Base-by-base conservation (phyloP, 2,329 filamentous ascomycete genomes). In the Calonectria hawksworthii region DNA sequence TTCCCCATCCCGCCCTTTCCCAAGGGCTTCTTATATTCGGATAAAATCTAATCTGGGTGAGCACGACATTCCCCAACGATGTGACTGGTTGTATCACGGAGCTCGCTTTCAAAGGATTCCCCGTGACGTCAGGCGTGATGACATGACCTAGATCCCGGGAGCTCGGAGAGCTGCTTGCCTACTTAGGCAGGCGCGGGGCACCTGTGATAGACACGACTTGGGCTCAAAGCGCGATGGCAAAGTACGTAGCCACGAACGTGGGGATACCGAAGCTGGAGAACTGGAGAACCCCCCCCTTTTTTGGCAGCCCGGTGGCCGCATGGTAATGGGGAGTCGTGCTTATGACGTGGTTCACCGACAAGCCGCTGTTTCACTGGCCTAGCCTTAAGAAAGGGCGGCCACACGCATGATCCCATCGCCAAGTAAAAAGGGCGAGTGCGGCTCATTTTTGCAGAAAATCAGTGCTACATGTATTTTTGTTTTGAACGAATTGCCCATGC, bases 41-140 rank as follows among this genome's bases (percentile, higher is more conserved):
- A 65, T 65, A 65, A 65, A 44, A 47, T 65, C 41, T 65, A 50
- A 47, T 65, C 61, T 59, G 38, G 28, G 30, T 16, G 23, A 68
- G n/a, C 30, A 56, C 52, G 70, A 21, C 47, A 65, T 65, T 34
- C 26, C 18, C 30, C 34, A 47, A 34, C 5, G 18, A 23, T 13
- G 1, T 65, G 38, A 65, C 38, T 65, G 61, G 61, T 47, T 65
- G 61, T 50, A 26, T 50, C 61, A 65, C 41, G 21, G 38, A 9
- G 61, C 28, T 50, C 41, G 61, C 26, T 41, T 41, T 50, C 28
- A 26, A 38, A 63, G 61, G 38, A 34, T 50, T 50, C 26, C 2
- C 30, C 61, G 28, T 65, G 61, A 65, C 61, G 61, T 65, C 56
- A 65, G 41, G 16, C 61, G 26, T 65, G 38, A 65, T 65, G 61